Percentiles rank a stretch among this genome's conserved stretches.
phyloP scores from a whole-genome alignment of 345 rosid genomes.

The Angophora floribunda region DNA sequence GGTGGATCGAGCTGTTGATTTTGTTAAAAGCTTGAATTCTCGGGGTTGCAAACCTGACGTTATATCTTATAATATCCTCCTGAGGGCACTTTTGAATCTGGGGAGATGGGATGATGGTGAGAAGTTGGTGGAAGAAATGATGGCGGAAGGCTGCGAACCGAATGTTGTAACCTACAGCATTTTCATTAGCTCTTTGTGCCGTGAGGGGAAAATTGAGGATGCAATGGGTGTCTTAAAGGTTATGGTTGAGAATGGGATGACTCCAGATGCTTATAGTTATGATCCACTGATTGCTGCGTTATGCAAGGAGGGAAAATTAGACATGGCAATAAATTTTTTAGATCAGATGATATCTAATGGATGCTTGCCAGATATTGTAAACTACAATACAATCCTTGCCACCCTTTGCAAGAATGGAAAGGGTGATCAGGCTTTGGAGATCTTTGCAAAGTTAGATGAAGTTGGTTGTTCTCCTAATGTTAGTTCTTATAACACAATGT shows the following conservation, averaged over 20 bases:
- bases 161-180: constrained; percentile 71
- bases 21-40: constrained; percentile 34
- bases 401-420: constrained; percentile 65
- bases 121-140: constrained; percentile 53
- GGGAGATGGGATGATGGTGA: constrained; percentile 74
- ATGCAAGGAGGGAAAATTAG: constrained; percentile 63
- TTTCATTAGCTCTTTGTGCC: constrained; percentile 52
- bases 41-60: constrained; percentile 63
- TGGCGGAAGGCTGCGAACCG: constrained; percentile 40
- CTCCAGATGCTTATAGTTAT: constrained; percentile 66
- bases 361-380: constrained; percentile 73
- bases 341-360: constrained; percentile 70
- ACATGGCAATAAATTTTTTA: constrained; percentile 65
- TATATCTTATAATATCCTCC: constrained; percentile 54
- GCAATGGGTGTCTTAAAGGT: constrained; percentile 47
- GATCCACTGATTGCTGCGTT: constrained; percentile 79
- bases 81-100: constrained; percentile 47
- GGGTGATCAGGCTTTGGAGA: constrained; percentile 62
- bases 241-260: constrained; percentile 53
- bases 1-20: constrained; percentile 46
- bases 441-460: constrained; percentile 50
- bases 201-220: constrained; percentile 52
- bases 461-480: constrained; percentile 74
- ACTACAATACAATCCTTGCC: constrained; percentile 68
- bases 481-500: constrained; percentile 81